Percentiles rank a stretch among this genome's conserved stretches.
These are phyloP conservation scores for Brassica cretica DNA, from an alignment of 345 rosid species.

Conservation along the genomic window DNA sequence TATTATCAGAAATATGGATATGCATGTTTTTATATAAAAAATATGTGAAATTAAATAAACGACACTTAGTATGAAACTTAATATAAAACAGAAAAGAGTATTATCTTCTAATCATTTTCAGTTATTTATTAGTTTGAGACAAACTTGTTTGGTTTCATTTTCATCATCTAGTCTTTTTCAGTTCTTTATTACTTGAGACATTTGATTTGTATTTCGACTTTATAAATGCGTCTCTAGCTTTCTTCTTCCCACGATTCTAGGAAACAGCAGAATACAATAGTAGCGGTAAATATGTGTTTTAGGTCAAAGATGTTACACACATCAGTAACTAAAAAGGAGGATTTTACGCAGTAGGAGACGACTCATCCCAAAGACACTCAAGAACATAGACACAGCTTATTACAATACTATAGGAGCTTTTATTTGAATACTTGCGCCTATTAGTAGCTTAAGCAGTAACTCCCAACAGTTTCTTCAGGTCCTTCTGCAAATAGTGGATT, in stretches of 20 bases:
- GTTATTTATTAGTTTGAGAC: no score
- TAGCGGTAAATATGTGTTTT: neutral
- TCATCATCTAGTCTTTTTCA: no score
- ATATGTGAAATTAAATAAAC: no score
- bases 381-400: constrained; percentile 1
- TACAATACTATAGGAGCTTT: constrained; percentile 25
- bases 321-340: neutral
- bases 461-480: constrained; percentile 72
- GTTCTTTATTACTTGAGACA: no score
- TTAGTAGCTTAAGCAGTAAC: constrained; percentile 25
- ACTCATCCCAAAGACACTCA: constrained; percentile 9
- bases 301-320: constrained; percentile 7
- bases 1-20: no score
- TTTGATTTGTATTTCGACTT: neutral
- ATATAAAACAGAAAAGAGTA: no score
- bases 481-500: constrained; percentile 52
- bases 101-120: no score
- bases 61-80: no score
- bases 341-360: neutral
- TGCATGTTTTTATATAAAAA: no score
- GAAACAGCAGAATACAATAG: neutral
- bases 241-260: neutral
- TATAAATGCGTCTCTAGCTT: neutral
- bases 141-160: no score
- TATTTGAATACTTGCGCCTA: constrained; percentile 15